Base-by-base conservation (phyloP, 1,284 basidiomycete genomes). In the Leccinum pallidistipes region DNA sequence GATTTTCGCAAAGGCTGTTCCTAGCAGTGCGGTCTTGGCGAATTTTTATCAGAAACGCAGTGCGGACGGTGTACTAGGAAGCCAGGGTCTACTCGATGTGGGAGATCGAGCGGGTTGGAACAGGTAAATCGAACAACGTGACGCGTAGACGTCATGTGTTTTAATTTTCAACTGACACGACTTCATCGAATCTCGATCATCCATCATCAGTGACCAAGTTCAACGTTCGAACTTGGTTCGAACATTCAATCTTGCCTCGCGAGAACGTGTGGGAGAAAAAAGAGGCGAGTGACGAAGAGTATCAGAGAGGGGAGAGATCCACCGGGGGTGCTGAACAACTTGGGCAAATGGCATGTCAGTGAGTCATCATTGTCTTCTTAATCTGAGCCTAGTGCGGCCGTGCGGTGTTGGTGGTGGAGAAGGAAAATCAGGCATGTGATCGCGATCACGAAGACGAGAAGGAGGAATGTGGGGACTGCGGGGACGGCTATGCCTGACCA, bases 31-130 rank as follows among this genome's bases (percentile, higher is more conserved):
- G 4, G 14, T 56, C 9, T 31, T 40, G 40, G 10, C 12, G 3
- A 49, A 59, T 14, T 11, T 21, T 27, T 34, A 12, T 45, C 2
- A 45, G 49, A 52, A 58, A 58, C 58, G 56, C 67, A 21, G 69
- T 0, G 68, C 81, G 1, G 91, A 91, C 74, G 93, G 91, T 72
- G 89, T 16, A 38, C 14, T 58, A 3, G 9, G 18, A 14, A 18
- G 47, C 34, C 3, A 16, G 29, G 36, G 21, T 21, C 57, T 55
- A 9, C 16, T 51, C 5, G 14, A 38, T 24, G 36, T 56, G 3
- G 56, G 29, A 43, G 47, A 11, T 34, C 9, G 36, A 45, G 53
- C 47, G 47, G 18, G 24, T 21, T 32, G 27, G 18, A 8, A 7
- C 1, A 8, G 16, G 27, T 8, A n/a, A 52, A 43, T 36, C 31